These are phyloP conservation scores for Ligustrum vulgare DNA, from an alignment of 257 asterid species.

Conservation along the genomic window DNA sequence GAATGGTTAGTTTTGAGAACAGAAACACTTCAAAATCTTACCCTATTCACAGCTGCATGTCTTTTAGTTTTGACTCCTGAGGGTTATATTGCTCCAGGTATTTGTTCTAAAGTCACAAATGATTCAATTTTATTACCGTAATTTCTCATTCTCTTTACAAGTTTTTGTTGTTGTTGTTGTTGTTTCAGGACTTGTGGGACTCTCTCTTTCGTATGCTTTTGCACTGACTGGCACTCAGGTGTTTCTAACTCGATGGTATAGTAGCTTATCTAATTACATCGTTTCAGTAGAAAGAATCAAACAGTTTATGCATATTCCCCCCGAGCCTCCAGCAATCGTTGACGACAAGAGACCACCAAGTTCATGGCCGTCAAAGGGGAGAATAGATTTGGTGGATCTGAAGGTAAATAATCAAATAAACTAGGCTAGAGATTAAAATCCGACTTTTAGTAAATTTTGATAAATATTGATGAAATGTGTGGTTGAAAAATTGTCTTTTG, in stretches of 20 bases:
- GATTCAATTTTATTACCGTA: not conserved
- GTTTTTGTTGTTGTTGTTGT: not conserved
- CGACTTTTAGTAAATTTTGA: no score
- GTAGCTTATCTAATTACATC: constrained; percentile 56
- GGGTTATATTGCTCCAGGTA: constrained; percentile 61
- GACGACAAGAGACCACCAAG: constrained; percentile 54
- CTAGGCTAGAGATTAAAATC: not conserved
- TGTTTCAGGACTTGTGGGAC: constrained; percentile 69
- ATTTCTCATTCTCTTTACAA: not conserved
- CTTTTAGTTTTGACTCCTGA: constrained; percentile 50
- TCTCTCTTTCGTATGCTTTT: constrained; percentile 76
- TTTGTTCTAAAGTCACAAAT: not conserved
- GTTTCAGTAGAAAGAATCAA: constrained; percentile 74
- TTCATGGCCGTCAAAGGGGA: constrained; percentile 70
- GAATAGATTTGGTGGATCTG: constrained; percentile 56
- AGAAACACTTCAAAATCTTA: constrained; percentile 68
- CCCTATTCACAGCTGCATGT: constrained; percentile 59
- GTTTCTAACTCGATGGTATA: constrained; percentile 58
- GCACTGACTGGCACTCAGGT: constrained; percentile 57
- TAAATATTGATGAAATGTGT: no score
- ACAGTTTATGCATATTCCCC: constrained; percentile 70
- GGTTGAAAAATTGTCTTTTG: not conserved
- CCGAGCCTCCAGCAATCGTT: constrained; percentile 62
- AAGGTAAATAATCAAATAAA: constrained; percentile 36
- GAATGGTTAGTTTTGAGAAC: constrained; percentile 79